Base-by-base conservation (phyloP, 331 rosid species). In the Malus hybrid region DNA sequence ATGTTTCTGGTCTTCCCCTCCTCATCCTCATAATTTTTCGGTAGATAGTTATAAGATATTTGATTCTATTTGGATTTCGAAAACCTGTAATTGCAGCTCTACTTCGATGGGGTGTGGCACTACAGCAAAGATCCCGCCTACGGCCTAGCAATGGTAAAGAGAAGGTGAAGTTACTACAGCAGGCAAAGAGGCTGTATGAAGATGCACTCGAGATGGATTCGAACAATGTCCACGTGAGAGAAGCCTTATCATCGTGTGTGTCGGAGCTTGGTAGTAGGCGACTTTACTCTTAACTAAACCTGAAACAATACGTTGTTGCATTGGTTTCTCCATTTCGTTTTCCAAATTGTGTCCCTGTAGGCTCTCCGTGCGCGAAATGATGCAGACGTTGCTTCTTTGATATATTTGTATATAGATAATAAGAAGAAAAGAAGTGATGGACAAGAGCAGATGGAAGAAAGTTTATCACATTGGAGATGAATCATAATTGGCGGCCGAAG, bases 71-170 rank as follows among this genome's bases (percentile, higher is more conserved):
- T 18, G 33, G 11, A 50, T 6, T 67, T 56, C 9, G 20, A 58
- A 28, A 52, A 9, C 72, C 79, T 70, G 24, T 76, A 70, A 71
- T 63, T 68, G 72, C 91, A 94, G 97, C 97, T 68, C 79, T 92
- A 64, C 92, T 86, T 84, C 85, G 93, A 89, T 94, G 99, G 99
- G 99, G 90, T 34, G 79, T 81, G 77, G 82, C 93, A 67, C 87
- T 92, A 80, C 99, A 94, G 82, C 97, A 89, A 83, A 82, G 99
- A 82, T 92, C 97, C 13, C 96, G 86, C 60, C 82, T 92, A 77
- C 81, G 97, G 77, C 96, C 97, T 9, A 75, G 85, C 44, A 90
- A 89, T 42, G 91, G 97, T 52, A 92, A 85, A 85, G 96, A 94
- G 84, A 94, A 92, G 80, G 78, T 84, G 76, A 94, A 92, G 85